Evolutionary conservation across 2,329 filamentous ascomycete genomes (phyloP), one percentile per base, ranked within the genome.

Genomic region (Chrysoporthe deuterocubensis): DNA sequence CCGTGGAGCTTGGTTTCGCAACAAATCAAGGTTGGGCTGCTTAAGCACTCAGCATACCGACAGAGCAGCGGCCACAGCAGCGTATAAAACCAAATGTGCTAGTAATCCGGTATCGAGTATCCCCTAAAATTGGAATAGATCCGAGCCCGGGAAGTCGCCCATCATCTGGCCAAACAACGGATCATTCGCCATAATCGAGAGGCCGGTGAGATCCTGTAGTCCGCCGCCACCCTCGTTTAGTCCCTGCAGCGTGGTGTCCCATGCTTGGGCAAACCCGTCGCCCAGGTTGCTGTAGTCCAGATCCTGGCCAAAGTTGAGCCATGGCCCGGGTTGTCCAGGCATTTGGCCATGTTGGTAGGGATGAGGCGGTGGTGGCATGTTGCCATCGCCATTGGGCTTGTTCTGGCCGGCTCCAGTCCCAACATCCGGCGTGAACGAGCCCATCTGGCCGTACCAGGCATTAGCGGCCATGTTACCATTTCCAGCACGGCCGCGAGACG

Each of bases 251-350:
- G 80, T 81, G 66, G 81, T 74, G 50, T 80, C 80, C 77, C 82
- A 78, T n/a, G 80, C 81, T 64, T 82, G 79, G 64, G 80, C 79
- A 65, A 81, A 80, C 18, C 78, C 80, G 65, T 81, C 79, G 32
- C 77, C 78, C 26, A 81, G 73, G 54, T 69, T 76, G 56, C 71
- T 71, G 66, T 78, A 79, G 66, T 78, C 77, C 44, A 81, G 75
- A 46, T 80, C 78, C 11, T 70, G 69, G 2, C 72, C 71, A 42
- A 78, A 76, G 59, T 65, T 72, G 46, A 76, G 69, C 75, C 76
- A 80, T 2, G 76, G 76, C 61, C 76, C 71, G 9, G 74, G 65
- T 13, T 54, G 16, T 68, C 62, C 62, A 4, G 43, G 26, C 5
- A 69, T 13, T 5, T 65, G 60, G n/a, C 66, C 68, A 18, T 66